Evolutionary conservation across 257 asterid genomes (phyloP).

Genomic region (Nicotiana tomentosiformis): DNA sequence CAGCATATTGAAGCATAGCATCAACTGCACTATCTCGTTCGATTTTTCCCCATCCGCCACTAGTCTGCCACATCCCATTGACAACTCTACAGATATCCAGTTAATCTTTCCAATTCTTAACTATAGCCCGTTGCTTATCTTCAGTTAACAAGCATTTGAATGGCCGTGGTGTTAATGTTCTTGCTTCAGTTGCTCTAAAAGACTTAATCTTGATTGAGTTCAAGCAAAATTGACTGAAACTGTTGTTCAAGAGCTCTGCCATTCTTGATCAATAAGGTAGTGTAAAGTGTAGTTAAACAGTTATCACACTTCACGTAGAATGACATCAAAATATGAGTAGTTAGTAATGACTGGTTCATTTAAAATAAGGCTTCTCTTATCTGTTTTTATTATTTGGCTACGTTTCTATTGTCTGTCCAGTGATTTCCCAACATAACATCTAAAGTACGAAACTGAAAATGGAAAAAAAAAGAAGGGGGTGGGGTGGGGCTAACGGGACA

Average conservation of each 20-base stretch:
- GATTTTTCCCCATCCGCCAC: conserved; percentile 79
- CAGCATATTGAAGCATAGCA: conserved; percentile 70
- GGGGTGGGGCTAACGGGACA: background rate
- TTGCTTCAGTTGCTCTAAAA: conserved; percentile 21
- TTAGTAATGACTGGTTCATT: background rate
- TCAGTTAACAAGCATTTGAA: conserved; percentile 43
- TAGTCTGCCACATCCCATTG: conserved; percentile 83
- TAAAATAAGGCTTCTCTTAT: background rate
- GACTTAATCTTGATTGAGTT: conserved; percentile 23
- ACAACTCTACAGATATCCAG: conserved; percentile 70
- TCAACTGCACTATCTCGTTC: conserved; percentile 54
- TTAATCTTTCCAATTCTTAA: conserved; percentile 69
- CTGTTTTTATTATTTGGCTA: background rate
- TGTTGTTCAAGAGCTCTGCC: conserved; percentile 35
- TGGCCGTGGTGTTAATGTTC: conserved; percentile 29
- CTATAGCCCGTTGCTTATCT: conserved; percentile 41
- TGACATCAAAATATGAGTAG: background rate
- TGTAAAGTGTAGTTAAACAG: background rate
- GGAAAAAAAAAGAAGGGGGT: background rate
- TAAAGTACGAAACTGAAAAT: background rate
- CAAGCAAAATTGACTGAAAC: conserved; percentile 25
- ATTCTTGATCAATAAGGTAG: conserved; percentile 15
- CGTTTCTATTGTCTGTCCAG: background rate
- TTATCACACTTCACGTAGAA: background rate
- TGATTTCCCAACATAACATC: background rate